Evolutionary conservation across 2,329 filamentous ascomycete species (phyloP), one percentile per base, ranked within the genome.

Genomic region (Colletotrichum tamarilloi): DNA sequence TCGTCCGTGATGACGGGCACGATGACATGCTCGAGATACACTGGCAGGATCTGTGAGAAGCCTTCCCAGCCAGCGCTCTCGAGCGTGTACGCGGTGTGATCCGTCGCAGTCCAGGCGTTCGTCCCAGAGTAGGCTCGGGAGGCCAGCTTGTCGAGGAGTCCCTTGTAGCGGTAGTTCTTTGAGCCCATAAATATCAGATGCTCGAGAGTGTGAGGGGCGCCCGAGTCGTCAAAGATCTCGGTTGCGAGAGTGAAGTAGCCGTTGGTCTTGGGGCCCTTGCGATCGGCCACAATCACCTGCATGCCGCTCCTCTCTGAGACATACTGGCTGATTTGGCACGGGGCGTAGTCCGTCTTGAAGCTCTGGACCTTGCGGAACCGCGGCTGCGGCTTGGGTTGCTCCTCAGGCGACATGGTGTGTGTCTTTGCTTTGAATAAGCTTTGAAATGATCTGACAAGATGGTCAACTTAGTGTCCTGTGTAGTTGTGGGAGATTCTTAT

Each of bases 21-120:
- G 75, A 99, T 90, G 38, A 99, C 89, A 84, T 99, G 97, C 82
- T 99, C 97, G 1, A 99, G 89, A 77, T 99, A 99, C 53, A 98
- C 92, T 0, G 97, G 97, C 22, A 99, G 85, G 68, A 98, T 97
- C 81, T 97, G 94, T 1, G 95, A 92, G 80, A 99, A 99, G 9
- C 96, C 96, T 78, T 97, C 95, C 96, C 97, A 99, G 2, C 97
- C 97, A 28, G 97, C 97, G 12, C 95, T 97, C 78, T 98, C 94
- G 19, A 99, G 88, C 0, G 95, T 98, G 83, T 99, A 99, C 2
- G 95, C 95, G 1, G 97, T 99, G 80, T 98, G 95, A 78, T 98
- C 97, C 14, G 94, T 97, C 26, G 95, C 95, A 1, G 97, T 99
- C 95, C 96, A 99, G 4, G 97, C 97, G 83, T 99, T 99, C 38